These are phyloP conservation scores for Nemania diffusa DNA, from an alignment of 2,329 filamentous ascomycete genomes.

Conservation along the genomic window DNA sequence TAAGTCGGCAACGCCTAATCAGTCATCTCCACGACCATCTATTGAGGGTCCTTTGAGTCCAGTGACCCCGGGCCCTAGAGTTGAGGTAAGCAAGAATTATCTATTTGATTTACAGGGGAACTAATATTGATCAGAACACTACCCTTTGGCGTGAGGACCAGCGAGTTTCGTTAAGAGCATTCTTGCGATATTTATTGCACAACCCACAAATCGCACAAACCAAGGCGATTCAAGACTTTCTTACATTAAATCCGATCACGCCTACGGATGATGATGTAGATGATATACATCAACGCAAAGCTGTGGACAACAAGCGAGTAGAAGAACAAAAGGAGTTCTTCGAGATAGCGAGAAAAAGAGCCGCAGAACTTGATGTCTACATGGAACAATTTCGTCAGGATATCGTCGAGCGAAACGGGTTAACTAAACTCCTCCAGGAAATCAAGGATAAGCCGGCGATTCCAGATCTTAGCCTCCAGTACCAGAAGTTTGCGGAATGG, in stretches of 20 bases:
- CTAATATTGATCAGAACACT: slow-evolving; percentile 58
- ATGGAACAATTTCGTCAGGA: slow-evolving; percentile 89
- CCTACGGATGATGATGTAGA: slow-evolving; percentile 83
- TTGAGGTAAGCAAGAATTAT: slow-evolving; percentile 39
- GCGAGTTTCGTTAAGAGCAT: slow-evolving; percentile 89
- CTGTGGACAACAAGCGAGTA: slow-evolving; percentile 85
- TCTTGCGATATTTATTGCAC: slow-evolving; percentile 84
- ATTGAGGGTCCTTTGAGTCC: slow-evolving; percentile 56
- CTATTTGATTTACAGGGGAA: slow-evolving; percentile 39
- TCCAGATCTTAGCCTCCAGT: slow-evolving; percentile 88
- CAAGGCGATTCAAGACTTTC: slow-evolving; percentile 84
- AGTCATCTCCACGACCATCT: slow-evolving; percentile 56
- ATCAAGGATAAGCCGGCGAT: slow-evolving; percentile 92
- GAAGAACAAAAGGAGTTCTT: slow-evolving; percentile 96
- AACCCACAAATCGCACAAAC: slow-evolving; percentile 87
- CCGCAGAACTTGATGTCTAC: slow-evolving; percentile 93
- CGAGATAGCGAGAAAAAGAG: slow-evolving; percentile 90
- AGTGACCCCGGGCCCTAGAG: slow-evolving; percentile 46
- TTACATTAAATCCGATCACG: slow-evolving; percentile 76
- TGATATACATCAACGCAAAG: slow-evolving; percentile 82
- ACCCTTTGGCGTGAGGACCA: slow-evolving; percentile 87
- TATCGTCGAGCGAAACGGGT: slow-evolving; percentile 78
- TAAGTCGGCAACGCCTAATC: slow-evolving; percentile 52
- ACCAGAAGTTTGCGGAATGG: slow-evolving; percentile 99
- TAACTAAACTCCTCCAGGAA: slow-evolving; percentile 92